Evolutionary conservation across 2,329 filamentous ascomycete genomes (phyloP).

Genomic region (Trichoderma arundinaceum): DNA sequence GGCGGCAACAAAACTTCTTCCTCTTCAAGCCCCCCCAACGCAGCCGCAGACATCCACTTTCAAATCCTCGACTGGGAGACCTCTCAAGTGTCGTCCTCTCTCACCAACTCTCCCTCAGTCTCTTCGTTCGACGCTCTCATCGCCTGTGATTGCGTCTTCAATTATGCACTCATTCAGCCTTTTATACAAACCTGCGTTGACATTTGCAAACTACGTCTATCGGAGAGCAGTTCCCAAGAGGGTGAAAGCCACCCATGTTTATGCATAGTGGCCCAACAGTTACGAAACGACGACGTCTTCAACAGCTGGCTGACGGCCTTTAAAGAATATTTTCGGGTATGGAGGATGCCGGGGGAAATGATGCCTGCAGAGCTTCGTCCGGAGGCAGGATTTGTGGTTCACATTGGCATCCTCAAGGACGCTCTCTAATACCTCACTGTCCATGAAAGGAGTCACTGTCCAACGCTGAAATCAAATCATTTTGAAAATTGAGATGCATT

Average conservation of each 20-base stretch:
- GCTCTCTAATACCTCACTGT: background rate
- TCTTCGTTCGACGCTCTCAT: conserved; percentile 73
- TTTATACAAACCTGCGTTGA: conserved; percentile 83
- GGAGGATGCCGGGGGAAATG: conserved; percentile 72
- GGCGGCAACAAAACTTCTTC: background rate
- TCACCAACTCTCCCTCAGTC: conserved; percentile 46
- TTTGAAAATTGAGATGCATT: background rate
- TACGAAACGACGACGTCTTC: conserved; percentile 84
- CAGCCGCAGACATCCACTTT: conserved; percentile 54
- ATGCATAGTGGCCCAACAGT: conserved; percentile 86
- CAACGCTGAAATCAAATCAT: background rate
- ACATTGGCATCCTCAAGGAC: conserved; percentile 69
- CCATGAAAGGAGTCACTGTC: background rate
- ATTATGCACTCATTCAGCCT: conserved; percentile 80
- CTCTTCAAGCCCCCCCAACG: conserved; percentile 22
- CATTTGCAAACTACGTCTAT: conserved; percentile 66
- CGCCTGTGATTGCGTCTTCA: conserved; percentile 95
- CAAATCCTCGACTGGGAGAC: conserved; percentile 83
- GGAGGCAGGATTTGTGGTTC: conserved; percentile 79
- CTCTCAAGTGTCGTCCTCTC: conserved; percentile 55
- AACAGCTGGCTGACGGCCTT: conserved; percentile 79
- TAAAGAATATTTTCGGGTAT: conserved; percentile 69
- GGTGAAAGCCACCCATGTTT: conserved; percentile 58
- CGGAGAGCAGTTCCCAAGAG: background rate
- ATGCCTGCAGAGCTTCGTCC: conserved; percentile 65